phyloP scores from a whole-genome alignment of 2,329 filamentous ascomycete genomes.

The Claviceps spartinae region DNA sequence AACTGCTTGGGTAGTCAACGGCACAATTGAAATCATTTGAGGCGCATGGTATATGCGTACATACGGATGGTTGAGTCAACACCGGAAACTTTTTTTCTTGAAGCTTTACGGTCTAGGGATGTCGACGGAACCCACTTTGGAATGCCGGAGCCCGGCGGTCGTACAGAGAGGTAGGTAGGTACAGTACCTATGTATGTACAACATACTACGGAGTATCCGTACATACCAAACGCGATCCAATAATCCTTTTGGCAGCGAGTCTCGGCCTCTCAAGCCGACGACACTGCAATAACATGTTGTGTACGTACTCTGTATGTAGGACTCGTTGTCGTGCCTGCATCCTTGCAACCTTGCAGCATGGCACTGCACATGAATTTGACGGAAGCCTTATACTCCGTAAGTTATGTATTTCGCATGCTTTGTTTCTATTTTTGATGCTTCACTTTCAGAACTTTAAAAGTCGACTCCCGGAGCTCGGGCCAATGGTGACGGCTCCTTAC shows the following conservation, averaged over 20 bases:
- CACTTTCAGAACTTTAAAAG: neutral
- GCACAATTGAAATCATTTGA: neutral
- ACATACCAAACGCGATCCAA: neutral
- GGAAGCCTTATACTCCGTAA: neutral
- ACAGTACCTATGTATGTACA: no score
- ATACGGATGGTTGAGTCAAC: no score
- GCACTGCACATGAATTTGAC: neutral
- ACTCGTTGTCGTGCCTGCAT: neutral
- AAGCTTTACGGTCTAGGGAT: neutral
- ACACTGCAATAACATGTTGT: no score
- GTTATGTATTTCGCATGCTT: neutral
- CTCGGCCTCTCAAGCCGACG: no score
- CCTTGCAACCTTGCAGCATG: neutral
- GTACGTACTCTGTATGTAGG: neutral
- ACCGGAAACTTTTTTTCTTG: neutral
- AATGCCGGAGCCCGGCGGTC: neutral
- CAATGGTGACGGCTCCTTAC: neutral
- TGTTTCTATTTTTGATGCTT: neutral
- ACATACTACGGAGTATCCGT: no score
- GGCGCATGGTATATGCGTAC: neutral
- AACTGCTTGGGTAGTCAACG: neutral
- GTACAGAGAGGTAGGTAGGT: no score
- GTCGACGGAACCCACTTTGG: neutral
- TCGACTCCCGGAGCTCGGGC: neutral
- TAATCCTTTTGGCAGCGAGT: neutral